Base-by-base conservation (phyloP, 2,329 filamentous ascomycete genomes). In the Claviceps sp. region DNA sequence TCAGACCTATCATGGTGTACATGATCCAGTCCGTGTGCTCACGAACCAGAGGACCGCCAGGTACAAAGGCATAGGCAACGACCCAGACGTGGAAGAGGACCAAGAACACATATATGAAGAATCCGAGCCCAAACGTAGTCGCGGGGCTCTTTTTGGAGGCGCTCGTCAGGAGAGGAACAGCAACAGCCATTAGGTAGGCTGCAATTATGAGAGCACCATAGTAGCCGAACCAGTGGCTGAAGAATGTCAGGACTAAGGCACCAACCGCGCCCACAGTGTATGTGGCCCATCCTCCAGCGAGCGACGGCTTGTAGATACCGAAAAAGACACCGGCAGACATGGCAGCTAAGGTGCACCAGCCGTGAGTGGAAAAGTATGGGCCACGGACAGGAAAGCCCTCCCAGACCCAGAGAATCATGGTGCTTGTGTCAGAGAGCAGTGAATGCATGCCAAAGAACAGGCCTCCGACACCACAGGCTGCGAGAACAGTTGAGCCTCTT, bases 61-160 rank as follows among this genome's bases (percentile, higher is more conserved):
- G 93, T 3, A 98, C 93, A 60, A 98, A 98, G 13, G 93, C 93
- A 62, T 98, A 98, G 2, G 93, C 93, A 11, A 98, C 93, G 38
- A 96, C 86, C 93, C 93, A 98, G 51, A 96, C 89, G 63, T 97
- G 91, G 74, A 95, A 95, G n/a, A 98, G 78, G 4, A 96, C 84
- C 71, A 97, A 71, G 61, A 97, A 77, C 68, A 97, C 95, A 73
- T 97, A 98, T 47, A 95, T 67, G 50, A 96, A 70, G 71, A 95
- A 96, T 4, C 86, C 91, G 14, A 94, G 65, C 2, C 91, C 93
- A 64, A 98, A 98, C 0, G 87, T 88, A 26, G 76, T 75, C 5
- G 82, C 87, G 0, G 89, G 89, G 49, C 75, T 84, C 64, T 87
- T 85, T 62, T 83, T 83, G 26, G 87, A 78, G 26, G 88, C 89